A percentile compares a stretch with the other conserved stretches of the same genome.
Conservation (phyloP, 129 eudicot genomes). For the Artemisia annua region DNA sequence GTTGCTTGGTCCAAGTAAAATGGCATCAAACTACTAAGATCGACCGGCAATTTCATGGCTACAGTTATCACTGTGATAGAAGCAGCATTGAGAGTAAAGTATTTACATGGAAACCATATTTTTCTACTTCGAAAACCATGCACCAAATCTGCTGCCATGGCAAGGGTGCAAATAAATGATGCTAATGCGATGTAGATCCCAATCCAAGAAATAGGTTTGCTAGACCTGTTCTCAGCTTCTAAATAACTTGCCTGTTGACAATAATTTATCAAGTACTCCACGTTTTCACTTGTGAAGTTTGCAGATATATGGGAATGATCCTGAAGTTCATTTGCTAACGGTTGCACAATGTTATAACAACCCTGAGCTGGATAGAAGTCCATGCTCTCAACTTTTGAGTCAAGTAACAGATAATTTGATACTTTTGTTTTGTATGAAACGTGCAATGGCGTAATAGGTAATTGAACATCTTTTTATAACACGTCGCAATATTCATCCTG, state of each 20-base stretch:
- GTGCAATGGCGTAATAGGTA: no score
- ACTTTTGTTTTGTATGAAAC: no score
- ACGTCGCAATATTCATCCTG: no score
- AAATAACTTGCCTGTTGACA: neutral
- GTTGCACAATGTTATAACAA: neutral
- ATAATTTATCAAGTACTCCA: neutral
- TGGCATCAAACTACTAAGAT: neutral
- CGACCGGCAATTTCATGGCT: neutral
- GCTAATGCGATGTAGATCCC: conserved; percentile 15
- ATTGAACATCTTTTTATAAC: no score
- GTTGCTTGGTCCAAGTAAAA: neutral
- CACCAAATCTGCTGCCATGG: conserved; percentile 8
- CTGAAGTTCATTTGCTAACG: neutral
- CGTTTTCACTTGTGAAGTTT: neutral
- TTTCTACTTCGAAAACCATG: conserved; percentile 11
- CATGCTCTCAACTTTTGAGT: no score
- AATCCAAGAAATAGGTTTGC: conserved; percentile 10
- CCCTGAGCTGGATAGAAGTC: no score
- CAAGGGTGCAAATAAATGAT: conserved; percentile 5
- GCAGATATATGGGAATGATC: neutral
- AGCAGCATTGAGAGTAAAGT: conserved; percentile 7
- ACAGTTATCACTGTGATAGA: conserved; percentile 10
- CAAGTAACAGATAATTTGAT: no score
- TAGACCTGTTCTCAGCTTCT: neutral
- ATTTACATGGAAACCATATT: conserved; percentile 8